Percentiles rank a stretch among this genome's conserved stretches.
Conservation (phyloP, 2,329 filamentous ascomycete genomes). For the Byssochlamys sp. region DNA sequence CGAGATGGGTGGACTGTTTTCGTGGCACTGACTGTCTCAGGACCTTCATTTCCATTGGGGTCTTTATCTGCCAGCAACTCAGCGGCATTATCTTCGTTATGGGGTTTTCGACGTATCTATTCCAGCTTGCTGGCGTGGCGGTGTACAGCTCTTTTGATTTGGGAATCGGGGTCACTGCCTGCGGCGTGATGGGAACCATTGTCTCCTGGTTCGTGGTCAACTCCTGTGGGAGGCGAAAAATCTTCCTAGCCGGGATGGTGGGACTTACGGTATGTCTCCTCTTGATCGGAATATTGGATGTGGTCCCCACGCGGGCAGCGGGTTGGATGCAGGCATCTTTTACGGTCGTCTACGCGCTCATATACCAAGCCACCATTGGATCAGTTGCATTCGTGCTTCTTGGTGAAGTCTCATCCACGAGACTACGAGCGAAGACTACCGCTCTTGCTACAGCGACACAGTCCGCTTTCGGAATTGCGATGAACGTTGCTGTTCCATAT, state of each 20-base stretch:
- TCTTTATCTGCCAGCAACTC: constrained; percentile 36
- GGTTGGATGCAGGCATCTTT: constrained; percentile 28
- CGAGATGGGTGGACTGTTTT: constrained; percentile 27
- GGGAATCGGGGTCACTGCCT: constrained; percentile 27
- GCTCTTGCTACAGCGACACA: constrained; percentile 32
- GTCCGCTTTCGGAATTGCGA: constrained; percentile 30
- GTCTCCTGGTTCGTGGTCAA: constrained; percentile 26
- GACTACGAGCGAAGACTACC: constrained; percentile 38
- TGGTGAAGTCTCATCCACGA: constrained; percentile 38
- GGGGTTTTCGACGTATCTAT: constrained; percentile 41
- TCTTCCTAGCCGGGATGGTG: constrained; percentile 23
- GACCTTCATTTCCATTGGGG: constrained; percentile 35
- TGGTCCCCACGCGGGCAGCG: constrained; percentile 19
- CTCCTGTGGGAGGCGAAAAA: constrained; percentile 21
- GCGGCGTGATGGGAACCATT: constrained; percentile 27
- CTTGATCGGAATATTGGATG: constrained; percentile 29
- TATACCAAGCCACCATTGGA: constrained; percentile 34
- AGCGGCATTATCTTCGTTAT: constrained; percentile 35
- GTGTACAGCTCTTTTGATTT: constrained; percentile 25
- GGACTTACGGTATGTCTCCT: constrained; percentile 22
- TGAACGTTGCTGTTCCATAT: constrained; percentile 33
- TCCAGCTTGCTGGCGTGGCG: constrained; percentile 27
- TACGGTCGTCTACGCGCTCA: constrained; percentile 30
- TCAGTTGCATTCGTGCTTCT: constrained; percentile 38
- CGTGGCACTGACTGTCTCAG: constrained; percentile 29